These are phyloP conservation scores for Fusarium equiseti DNA, from an alignment of 2,329 filamentous ascomycete species.

Conservation along the genomic window DNA sequence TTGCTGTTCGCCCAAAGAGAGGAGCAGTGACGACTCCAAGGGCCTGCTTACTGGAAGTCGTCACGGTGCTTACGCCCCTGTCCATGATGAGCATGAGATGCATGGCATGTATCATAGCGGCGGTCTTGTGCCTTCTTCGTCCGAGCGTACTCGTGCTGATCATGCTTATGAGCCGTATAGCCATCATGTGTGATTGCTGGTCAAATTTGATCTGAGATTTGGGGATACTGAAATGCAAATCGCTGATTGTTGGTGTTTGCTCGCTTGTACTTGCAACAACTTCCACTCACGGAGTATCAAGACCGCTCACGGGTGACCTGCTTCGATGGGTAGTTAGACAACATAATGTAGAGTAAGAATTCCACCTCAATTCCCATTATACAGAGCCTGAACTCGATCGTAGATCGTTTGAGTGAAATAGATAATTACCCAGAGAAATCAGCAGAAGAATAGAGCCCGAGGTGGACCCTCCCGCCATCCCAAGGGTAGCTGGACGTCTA, in stretches of 20 bases:
- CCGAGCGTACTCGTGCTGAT: background rate
- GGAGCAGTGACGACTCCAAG: background rate
- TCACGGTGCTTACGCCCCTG: background rate
- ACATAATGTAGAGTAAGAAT: background rate
- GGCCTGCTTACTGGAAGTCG: background rate
- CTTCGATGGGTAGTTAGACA: background rate
- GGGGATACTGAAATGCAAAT: background rate
- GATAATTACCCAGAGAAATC: background rate
- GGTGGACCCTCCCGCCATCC: background rate
- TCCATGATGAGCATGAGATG: background rate
- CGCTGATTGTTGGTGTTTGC: background rate
- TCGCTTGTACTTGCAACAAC: background rate
- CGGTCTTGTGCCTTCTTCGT: background rate
- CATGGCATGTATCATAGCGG: background rate
- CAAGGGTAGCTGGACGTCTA: background rate
- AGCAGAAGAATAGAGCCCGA: background rate
- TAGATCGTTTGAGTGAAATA: background rate
- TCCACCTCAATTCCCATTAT: background rate
- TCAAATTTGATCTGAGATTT: too few relatives aligned
- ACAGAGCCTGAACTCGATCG: background rate
- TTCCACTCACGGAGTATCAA: background rate
- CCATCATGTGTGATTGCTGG: background rate
- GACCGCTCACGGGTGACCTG: background rate
- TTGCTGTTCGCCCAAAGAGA: background rate
- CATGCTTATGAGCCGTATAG: background rate